Percentiles rank a stretch among this genome's conserved stretches.
phyloP scores from a whole-genome alignment of 2,329 filamentous ascomycete genomes.

The Myotisia sp. region DNA sequence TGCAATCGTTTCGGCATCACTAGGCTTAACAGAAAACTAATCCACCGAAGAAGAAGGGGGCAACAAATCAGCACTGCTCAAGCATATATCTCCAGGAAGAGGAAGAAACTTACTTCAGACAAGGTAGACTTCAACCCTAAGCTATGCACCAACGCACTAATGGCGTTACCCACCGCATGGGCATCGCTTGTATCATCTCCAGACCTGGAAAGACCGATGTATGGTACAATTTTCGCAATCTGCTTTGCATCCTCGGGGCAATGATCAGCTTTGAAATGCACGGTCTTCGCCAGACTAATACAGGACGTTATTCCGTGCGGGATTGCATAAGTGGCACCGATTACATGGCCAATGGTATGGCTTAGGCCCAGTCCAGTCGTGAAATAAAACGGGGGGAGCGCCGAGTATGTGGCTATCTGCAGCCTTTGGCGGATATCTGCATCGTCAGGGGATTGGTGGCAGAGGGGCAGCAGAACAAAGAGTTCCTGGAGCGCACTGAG shows the following conservation, averaged over 20 bases:
- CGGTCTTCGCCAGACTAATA: slow-evolving; percentile 9
- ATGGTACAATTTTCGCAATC: slow-evolving; percentile 16
- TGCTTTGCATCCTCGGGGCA: slow-evolving; percentile 9
- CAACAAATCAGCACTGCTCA: background rate
- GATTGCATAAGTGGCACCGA: slow-evolving; percentile 11
- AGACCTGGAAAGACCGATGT: slow-evolving; percentile 12
- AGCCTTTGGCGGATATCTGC: slow-evolving; percentile 10
- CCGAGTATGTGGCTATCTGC: slow-evolving; percentile 9
- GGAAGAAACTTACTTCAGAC: slow-evolving; percentile 6
- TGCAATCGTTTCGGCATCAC: slow-evolving; percentile 9
- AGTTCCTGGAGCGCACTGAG: slow-evolving; percentile 8
- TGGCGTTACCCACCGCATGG: slow-evolving; percentile 6
- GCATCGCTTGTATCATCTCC: slow-evolving; percentile 12
- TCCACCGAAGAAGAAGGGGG: background rate
- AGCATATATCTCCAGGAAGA: background rate
- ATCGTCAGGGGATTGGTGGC: slow-evolving; percentile 9
- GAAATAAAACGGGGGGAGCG: slow-evolving; percentile 10
- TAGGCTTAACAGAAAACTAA: slow-evolving; percentile 10
- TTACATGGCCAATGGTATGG: slow-evolving; percentile 11
- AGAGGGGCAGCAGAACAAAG: slow-evolving; percentile 9
- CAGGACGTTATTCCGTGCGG: slow-evolving; percentile 12
- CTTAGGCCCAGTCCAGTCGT: slow-evolving; percentile 9
- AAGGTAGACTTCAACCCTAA: slow-evolving; percentile 8
- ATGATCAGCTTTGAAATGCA: slow-evolving; percentile 10
- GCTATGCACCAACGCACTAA: slow-evolving; percentile 5